Conservation (phyloP, 345 rosid species). For the Dovyalis caffra region DNA sequence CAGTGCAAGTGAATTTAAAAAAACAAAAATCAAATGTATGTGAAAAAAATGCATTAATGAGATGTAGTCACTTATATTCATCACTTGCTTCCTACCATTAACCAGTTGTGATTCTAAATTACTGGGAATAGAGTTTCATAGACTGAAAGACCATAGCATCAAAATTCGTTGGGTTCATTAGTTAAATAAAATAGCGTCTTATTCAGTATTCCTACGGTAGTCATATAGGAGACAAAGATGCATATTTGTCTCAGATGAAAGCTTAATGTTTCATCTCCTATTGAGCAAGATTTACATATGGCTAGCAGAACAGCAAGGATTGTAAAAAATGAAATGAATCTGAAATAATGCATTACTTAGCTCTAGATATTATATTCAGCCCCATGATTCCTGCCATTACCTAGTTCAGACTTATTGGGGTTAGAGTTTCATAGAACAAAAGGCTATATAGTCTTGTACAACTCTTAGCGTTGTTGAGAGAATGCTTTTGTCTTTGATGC, state of each 20-base stretch:
- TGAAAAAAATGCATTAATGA: too few relatives aligned
- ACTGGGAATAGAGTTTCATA: too few relatives aligned
- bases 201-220: too few relatives aligned
- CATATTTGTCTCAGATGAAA: not conserved
- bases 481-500: not conserved
- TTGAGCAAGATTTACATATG: not conserved
- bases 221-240: not conserved
- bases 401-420: not conserved
- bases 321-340: not conserved
- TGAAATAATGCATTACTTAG: not conserved
- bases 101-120: too few relatives aligned
- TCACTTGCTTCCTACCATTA: too few relatives aligned
- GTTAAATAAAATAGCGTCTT: too few relatives aligned
- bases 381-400: not conserved
- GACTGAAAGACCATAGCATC: too few relatives aligned
- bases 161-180: too few relatives aligned
- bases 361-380: not conserved
- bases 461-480: not conserved
- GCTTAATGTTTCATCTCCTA: not conserved
- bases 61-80: too few relatives aligned
- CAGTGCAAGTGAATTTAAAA: too few relatives aligned
- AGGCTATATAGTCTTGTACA: not conserved
- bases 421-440: not conserved
- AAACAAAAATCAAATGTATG: too few relatives aligned
- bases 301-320: constrained; percentile 1